phyloP scores from a whole-genome alignment of 768 basidiomycete genomes.

The Gymnopilus dilepis region DNA sequence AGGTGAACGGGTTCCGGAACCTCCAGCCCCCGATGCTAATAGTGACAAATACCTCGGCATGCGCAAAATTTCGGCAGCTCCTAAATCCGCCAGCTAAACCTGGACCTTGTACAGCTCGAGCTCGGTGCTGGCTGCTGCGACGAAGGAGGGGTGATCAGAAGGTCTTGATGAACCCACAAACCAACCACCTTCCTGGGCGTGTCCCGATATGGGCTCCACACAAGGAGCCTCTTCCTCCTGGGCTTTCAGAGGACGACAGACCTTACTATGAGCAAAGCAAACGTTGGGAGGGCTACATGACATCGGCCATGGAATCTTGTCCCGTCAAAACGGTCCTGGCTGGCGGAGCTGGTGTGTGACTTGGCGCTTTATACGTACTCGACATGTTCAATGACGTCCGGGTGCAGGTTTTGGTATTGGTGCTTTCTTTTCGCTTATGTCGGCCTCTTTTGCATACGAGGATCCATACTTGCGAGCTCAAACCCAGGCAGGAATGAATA shows the following conservation, averaged over 20 bases:
- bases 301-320: conserved; percentile 84
- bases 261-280: conserved; percentile 66
- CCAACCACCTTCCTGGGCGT: conserved; percentile 47
- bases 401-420: conserved; percentile 93
- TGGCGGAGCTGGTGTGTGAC: conserved; percentile 75
- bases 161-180: conserved; percentile 34
- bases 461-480: conserved; percentile 82
- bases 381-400: not conserved
- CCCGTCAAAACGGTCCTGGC: conserved; percentile 80
- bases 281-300: conserved; percentile 78
- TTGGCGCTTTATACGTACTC: conserved; percentile 15
- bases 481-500: conserved; percentile 58
- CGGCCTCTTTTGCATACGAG: conserved; percentile 92
- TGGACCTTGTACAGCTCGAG: conserved; percentile 11
- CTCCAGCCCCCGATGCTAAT: not conserved
- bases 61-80: conserved; percentile 26
- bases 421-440: conserved; percentile 97
- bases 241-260: conserved; percentile 81
- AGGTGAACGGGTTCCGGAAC: not conserved
- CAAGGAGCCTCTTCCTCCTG: conserved; percentile 87
- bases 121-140: conserved; percentile 19
- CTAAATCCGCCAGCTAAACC: conserved; percentile 2
- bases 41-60: conserved; percentile 1
- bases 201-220: conserved; percentile 85
- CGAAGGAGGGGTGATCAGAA: conserved; percentile 19